Evolutionary conservation across 768 basidiomycete species (phyloP).

Genomic region (Mycena venus): DNA sequence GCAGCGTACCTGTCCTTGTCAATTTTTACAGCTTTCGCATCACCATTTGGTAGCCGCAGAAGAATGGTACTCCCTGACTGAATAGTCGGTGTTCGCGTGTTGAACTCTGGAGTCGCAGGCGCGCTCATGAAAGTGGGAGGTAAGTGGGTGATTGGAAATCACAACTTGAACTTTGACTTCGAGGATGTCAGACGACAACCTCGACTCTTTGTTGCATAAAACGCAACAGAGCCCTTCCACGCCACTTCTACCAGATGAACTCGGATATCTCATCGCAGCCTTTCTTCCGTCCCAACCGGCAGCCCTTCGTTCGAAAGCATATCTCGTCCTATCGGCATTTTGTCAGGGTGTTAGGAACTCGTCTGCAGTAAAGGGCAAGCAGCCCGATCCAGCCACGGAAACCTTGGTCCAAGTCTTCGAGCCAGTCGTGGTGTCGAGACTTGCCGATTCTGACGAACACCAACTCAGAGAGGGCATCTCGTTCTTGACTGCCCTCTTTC

Average conservation of each 20-base stretch:
- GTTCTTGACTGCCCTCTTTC: slow-evolving; percentile 85
- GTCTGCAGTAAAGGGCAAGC: slow-evolving; percentile 50
- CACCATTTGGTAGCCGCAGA: slow-evolving; percentile 83
- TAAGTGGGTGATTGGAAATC: slow-evolving; percentile 11
- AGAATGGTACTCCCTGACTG: slow-evolving; percentile 83
- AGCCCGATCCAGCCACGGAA: slow-evolving; percentile 62
- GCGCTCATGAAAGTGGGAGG: slow-evolving; percentile 22
- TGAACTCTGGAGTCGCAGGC: slow-evolving; percentile 25
- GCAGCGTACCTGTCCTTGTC: slow-evolving; percentile 76
- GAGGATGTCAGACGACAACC: slow-evolving; percentile 24
- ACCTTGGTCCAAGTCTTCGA: slow-evolving; percentile 65
- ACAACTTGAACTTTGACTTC: background rate
- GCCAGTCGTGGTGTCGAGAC: slow-evolving; percentile 59
- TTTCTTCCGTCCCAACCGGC: slow-evolving; percentile 64
- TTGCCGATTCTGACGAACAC: slow-evolving; percentile 70
- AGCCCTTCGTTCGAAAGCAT: slow-evolving; percentile 73
- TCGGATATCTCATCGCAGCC: slow-evolving; percentile 62
- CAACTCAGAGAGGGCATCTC: slow-evolving; percentile 68
- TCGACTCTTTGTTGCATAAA: slow-evolving; percentile 50
- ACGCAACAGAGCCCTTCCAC: slow-evolving; percentile 42
- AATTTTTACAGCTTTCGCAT: slow-evolving; percentile 80
- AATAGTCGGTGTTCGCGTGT: slow-evolving; percentile 55
- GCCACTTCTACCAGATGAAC: slow-evolving; percentile 66
- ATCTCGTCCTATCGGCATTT: slow-evolving; percentile 75
- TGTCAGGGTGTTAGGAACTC: slow-evolving; percentile 70